phyloP scores from a whole-genome alignment of 305 asterid genomes.

The Salvia sclarea region DNA sequence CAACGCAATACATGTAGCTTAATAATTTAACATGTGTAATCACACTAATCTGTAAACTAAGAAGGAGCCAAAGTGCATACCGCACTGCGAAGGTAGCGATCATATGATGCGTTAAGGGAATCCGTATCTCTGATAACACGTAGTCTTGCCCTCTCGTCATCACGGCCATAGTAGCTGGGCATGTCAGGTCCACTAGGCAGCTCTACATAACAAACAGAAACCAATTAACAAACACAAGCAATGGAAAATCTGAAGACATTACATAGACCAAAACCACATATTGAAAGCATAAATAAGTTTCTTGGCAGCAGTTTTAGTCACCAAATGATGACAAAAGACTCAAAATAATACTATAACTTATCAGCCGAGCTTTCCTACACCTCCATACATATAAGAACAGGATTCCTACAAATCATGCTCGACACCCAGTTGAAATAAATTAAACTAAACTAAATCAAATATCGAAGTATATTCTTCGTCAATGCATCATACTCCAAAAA shows the following conservation, averaged over 20 bases:
- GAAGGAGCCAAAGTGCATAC: slow-evolving; percentile 38
- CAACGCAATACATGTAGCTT: slow-evolving; percentile 7
- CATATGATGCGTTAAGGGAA: slow-evolving; percentile 74
- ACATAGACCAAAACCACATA: slow-evolving; percentile 12
- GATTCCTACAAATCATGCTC: background rate
- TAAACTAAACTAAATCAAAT: slow-evolving; percentile 1
- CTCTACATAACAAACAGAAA: slow-evolving; percentile 43
- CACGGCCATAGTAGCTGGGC: slow-evolving; percentile 44
- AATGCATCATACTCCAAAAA: slow-evolving; percentile 5
- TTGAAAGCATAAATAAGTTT: too few relatives aligned
- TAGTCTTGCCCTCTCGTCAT: slow-evolving; percentile 52
- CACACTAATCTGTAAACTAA: slow-evolving; percentile 15
- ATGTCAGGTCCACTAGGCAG: slow-evolving; percentile 54
- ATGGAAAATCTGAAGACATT: background rate
- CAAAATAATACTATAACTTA: background rate
- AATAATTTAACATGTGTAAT: background rate
- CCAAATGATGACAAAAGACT: background rate
- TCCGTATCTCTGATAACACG: slow-evolving; percentile 61
- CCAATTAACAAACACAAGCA: slow-evolving; percentile 15
- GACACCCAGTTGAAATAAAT: background rate
- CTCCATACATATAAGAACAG: background rate
- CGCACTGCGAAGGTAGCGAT: slow-evolving; percentile 67
- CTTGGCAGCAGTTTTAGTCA: too few relatives aligned
- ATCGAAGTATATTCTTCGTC: slow-evolving; percentile 15
- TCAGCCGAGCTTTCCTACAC: slow-evolving; percentile 18